Evolutionary conservation across 441 rosid species (phyloP).

Genomic region (Mallotus repandus): DNA sequence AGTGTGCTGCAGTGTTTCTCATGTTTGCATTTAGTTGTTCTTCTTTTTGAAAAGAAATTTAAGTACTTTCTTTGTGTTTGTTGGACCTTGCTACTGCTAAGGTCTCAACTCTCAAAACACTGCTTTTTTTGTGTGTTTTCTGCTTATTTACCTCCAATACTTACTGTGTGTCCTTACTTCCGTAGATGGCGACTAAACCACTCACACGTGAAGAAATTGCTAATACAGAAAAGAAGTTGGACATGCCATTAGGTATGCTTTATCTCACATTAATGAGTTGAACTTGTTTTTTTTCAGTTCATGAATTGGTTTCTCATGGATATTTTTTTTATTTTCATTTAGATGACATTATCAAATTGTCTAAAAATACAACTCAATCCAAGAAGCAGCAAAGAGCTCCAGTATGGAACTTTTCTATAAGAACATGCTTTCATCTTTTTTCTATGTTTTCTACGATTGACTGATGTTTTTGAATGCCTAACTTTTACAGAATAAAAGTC

Average conservation of each 20-base stretch:
- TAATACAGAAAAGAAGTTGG: constrained; percentile 82
- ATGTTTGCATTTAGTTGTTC: background rate
- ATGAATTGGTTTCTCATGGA: background rate
- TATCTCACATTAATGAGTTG: background rate
- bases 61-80: too few species aligned
- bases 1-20: too few species aligned
- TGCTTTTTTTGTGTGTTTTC: background rate
- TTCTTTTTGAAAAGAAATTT: too few species aligned
- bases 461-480: constrained; percentile 12
- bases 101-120: too few species aligned
- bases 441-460: background rate
- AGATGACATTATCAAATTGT: constrained; percentile 89
- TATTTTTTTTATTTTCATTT: constrained; percentile 14
- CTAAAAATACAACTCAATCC: constrained; percentile 48
- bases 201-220: constrained; percentile 68
- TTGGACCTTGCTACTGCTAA: background rate
- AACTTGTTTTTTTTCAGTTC: background rate
- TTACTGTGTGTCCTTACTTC: background rate
- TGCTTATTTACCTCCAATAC: background rate
- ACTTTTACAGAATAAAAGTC: constrained; percentile 55
- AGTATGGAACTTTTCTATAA: constrained; percentile 35
- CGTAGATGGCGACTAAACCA: constrained; percentile 72
- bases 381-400: constrained; percentile 51
- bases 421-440: background rate
- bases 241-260: constrained; percentile 81